Conservation (phyloP, 805 yeast genomes). For the Komagataella phaffii region DNA sequence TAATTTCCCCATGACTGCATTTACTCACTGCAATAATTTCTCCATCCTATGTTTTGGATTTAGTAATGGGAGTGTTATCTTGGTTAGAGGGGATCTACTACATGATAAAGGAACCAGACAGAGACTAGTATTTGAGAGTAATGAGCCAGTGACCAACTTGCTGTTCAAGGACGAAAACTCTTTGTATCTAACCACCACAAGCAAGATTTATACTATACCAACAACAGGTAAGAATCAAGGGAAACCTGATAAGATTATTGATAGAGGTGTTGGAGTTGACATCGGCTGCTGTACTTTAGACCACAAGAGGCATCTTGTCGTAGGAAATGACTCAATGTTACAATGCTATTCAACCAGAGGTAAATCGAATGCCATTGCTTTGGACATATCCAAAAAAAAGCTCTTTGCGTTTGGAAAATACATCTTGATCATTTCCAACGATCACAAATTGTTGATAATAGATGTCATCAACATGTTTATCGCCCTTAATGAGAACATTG, state of each 20-base stretch:
- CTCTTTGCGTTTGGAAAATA: constrained; percentile 35
- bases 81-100: constrained; percentile 77
- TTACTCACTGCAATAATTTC: constrained; percentile 38
- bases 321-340: constrained; percentile 51
- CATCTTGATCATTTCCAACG: constrained; percentile 26
- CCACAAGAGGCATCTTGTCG: constrained; percentile 27
- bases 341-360: constrained; percentile 46
- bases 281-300: constrained; percentile 31
- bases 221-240: constrained; percentile 75
- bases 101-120: constrained; percentile 89
- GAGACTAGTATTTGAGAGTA: constrained; percentile 57
- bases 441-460: constrained; percentile 28
- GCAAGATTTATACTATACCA: constrained; percentile 53
- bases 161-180: constrained; percentile 40
- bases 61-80: constrained; percentile 70
- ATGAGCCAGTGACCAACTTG: constrained; percentile 73
- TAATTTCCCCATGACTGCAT: constrained; percentile 64
- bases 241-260: constrained; percentile 34
- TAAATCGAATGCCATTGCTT: constrained; percentile 37
- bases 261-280: constrained; percentile 33
- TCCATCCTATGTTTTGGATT: constrained; percentile 66
- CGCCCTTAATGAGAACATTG: constrained; percentile 55
- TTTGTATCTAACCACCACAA: constrained; percentile 64
- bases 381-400: constrained; percentile 43
- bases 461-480: constrained; percentile 62